phyloP scores from a whole-genome alignment of 495 filamentous ascomycete genomes.

The Entonaema liquescens region DNA sequence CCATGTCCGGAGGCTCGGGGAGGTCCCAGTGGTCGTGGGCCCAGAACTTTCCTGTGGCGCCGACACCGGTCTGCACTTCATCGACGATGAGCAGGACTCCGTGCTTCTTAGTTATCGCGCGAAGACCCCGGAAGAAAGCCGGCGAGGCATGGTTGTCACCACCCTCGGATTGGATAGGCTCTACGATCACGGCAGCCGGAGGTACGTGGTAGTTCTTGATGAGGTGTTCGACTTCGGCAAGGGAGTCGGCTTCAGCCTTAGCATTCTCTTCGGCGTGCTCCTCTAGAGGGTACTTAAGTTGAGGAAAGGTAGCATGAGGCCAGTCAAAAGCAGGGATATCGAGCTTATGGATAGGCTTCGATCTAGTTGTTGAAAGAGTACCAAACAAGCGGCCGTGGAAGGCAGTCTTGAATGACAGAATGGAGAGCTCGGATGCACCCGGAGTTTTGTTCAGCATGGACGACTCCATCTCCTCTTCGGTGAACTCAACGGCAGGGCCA shows the following conservation, averaged over 20 bases:
- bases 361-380: conserved; percentile 89
- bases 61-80: conserved; percentile 97
- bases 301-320: conserved; percentile 94
- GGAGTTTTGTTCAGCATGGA: conserved; percentile 88
- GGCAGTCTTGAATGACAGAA: conserved; percentile 89
- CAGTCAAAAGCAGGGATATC: conserved; percentile 99
- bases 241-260: conserved; percentile 81
- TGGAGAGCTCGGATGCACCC: conserved; percentile 84
- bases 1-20: conserved; percentile 88
- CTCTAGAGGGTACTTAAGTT: conserved; percentile 89
- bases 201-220: conserved; percentile 85
- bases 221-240: conserved; percentile 87
- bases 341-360: conserved; percentile 97
- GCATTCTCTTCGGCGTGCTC: conserved; percentile 84
- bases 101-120: conserved; percentile 85
- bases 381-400: conserved; percentile 98
- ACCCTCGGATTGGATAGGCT: conserved; percentile 98
- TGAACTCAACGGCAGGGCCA: conserved; percentile 82
- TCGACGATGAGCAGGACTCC: conserved; percentile 94
- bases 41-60: conserved; percentile 97
- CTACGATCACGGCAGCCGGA: conserved; percentile 88
- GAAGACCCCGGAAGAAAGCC: conserved; percentile 88
- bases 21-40: conserved; percentile 98
- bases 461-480: conserved; percentile 76
- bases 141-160: conserved; percentile 98